Evolutionary conservation across 2,329 filamentous ascomycete species (phyloP).

Genomic region (Diaporthe citrichinensis): DNA sequence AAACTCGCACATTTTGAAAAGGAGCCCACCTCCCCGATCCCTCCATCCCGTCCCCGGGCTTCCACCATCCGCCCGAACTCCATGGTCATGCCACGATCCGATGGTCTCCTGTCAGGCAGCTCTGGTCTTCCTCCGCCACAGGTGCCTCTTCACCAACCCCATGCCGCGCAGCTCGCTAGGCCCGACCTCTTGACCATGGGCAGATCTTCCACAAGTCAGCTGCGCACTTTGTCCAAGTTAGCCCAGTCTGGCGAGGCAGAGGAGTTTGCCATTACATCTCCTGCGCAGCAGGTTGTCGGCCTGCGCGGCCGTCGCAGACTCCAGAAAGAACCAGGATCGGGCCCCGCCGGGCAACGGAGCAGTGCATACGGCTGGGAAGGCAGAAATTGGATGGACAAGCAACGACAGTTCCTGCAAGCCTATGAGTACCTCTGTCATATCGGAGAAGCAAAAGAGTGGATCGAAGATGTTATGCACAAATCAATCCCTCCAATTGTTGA

Average conservation of each 20-base stretch:
- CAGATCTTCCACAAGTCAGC: constrained; percentile 89
- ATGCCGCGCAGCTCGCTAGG: constrained; percentile 66
- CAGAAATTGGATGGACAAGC: constrained; percentile 98
- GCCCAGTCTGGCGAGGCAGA: constrained; percentile 82
- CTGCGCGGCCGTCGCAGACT: constrained; percentile 86
- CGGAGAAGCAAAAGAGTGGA: constrained; percentile 99
- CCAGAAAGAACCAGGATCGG: constrained; percentile 73
- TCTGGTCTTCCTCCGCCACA: constrained; percentile 50
- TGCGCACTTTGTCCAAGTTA: constrained; percentile 88
- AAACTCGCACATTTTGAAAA: constrained; percentile 64
- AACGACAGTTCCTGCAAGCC: constrained; percentile 94
- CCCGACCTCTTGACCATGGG: constrained; percentile 87
- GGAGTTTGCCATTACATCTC: constrained; percentile 83
- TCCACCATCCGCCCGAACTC: constrained; percentile 69
- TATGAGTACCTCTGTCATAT: constrained; percentile 99
- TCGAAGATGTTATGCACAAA: constrained; percentile 88
- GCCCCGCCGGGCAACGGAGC: constrained; percentile 60
- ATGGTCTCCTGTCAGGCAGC: constrained; percentile 61
- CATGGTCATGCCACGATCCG: constrained; percentile 72
- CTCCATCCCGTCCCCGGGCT: constrained; percentile 56
- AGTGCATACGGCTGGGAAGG: constrained; percentile 80
- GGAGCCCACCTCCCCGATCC: constrained; percentile 57
- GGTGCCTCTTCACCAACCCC: constrained; percentile 54
- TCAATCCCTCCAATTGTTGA: constrained; percentile 93
- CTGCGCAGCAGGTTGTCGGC: constrained; percentile 88